phyloP scores from a whole-genome alignment of 331 rosid species.

The Pyracantha coccinea region DNA sequence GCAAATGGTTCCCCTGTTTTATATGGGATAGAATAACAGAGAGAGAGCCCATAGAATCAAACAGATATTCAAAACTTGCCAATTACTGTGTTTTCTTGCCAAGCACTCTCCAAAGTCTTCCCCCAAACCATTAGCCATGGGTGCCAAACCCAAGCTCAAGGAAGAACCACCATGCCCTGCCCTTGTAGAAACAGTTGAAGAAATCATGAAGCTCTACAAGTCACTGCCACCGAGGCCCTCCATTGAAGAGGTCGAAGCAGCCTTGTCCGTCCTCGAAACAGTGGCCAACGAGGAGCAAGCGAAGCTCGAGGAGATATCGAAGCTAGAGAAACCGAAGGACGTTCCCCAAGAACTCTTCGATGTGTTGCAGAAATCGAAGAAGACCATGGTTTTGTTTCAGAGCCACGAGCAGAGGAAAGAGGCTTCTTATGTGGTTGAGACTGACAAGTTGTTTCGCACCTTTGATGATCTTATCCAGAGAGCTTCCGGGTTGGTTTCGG shows the following conservation, averaged over 20 bases:
- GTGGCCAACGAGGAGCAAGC: slow-evolving; percentile 48
- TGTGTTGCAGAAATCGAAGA: slow-evolving; percentile 49
- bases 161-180: slow-evolving; percentile 31
- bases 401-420: slow-evolving; percentile 55
- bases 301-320: slow-evolving; percentile 53
- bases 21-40: not conserved
- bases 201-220: slow-evolving; percentile 47
- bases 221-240: slow-evolving; percentile 84
- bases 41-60: not conserved
- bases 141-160: slow-evolving; percentile 14
- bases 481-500: slow-evolving; percentile 64
- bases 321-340: slow-evolving; percentile 24
- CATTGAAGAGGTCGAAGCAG: slow-evolving; percentile 75
- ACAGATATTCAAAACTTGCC: not conserved
- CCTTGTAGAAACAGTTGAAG: slow-evolving; percentile 39
- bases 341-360: slow-evolving; percentile 60
- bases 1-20: not conserved
- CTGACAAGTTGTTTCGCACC: slow-evolving; percentile 47
- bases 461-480: slow-evolving; percentile 72
- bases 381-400: slow-evolving; percentile 45
- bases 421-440: slow-evolving; percentile 48
- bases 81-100: not conserved
- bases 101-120: not conserved
- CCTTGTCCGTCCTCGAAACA: slow-evolving; percentile 45
- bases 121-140: slow-evolving; percentile 29